Percentiles rank a stretch among this genome's conserved stretches.
These are phyloP conservation scores for Fusarium domesticum DNA, from an alignment of 2,329 filamentous ascomycete species.

Conservation along the genomic window DNA sequence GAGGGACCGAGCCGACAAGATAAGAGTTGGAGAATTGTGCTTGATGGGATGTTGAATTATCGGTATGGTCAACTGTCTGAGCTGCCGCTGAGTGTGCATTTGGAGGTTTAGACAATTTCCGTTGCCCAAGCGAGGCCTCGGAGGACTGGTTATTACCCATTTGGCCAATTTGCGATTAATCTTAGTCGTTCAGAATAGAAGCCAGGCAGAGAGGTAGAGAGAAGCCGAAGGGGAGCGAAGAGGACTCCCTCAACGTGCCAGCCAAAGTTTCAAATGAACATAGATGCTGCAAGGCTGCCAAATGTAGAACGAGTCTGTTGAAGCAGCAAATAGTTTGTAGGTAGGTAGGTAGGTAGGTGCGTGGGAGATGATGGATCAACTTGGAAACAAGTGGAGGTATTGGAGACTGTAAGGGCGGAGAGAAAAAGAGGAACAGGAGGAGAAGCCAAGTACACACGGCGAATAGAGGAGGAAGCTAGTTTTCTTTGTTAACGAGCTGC, in stretches of 20 bases:
- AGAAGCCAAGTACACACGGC: no score
- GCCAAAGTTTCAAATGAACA: slow-evolving; percentile 21
- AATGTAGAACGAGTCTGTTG: no score
- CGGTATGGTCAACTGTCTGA: slow-evolving; percentile 40
- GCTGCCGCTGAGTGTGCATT: slow-evolving; percentile 40
- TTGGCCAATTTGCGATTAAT: slow-evolving; percentile 12
- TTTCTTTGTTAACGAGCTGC: not conserved
- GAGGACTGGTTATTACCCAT: slow-evolving; percentile 54
- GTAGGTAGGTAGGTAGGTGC: no score
- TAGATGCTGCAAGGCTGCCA: slow-evolving; percentile 26
- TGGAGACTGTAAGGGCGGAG: slow-evolving; percentile 1
- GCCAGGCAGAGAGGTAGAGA: slow-evolving; percentile 10
- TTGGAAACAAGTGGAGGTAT: slow-evolving; percentile 1
- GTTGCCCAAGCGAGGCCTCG: slow-evolving; percentile 42
- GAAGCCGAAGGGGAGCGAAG: slow-evolving; percentile 15
- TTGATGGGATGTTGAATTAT: slow-evolving; percentile 26
- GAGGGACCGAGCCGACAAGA: slow-evolving; percentile 29
- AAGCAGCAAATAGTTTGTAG: no score
- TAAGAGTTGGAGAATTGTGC: slow-evolving; percentile 34
- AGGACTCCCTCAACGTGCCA: slow-evolving; percentile 24
- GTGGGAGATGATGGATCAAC: no score
- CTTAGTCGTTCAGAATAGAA: slow-evolving; percentile 13
- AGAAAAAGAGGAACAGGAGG: slow-evolving; percentile 7
- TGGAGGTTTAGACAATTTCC: slow-evolving; percentile 53
- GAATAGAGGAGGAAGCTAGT: slow-evolving; percentile 5